These are phyloP conservation scores for Yamadazyma laniorum DNA, from an alignment of 805 yeast species.

Conservation along the genomic window DNA sequence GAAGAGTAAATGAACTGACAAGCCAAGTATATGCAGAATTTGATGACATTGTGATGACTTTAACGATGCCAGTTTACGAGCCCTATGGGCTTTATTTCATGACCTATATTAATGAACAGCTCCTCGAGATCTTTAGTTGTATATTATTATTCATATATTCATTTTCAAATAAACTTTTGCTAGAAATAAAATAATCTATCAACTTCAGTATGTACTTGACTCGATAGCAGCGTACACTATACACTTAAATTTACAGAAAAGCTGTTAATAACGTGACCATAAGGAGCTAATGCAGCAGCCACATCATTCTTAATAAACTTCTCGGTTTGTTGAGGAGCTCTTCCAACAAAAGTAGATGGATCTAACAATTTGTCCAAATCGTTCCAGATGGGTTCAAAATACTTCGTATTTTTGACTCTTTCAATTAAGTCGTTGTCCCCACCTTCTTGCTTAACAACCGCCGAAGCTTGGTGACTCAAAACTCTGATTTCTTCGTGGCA, in stretches of 20 bases:
- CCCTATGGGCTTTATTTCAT: no score
- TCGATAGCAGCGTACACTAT: constrained; percentile 29
- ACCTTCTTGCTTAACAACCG: constrained; percentile 96
- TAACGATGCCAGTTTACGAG: no score
- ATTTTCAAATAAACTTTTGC: neutral
- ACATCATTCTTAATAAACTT: constrained; percentile 87
- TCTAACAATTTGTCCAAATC: constrained; percentile 80
- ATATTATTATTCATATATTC: constrained; percentile 1
- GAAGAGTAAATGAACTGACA: no score
- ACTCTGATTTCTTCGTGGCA: constrained; percentile 98
- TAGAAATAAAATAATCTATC: no score
- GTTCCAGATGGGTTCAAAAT: constrained; percentile 85
- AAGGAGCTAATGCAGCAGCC: constrained; percentile 73
- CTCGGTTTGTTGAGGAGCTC: constrained; percentile 97
- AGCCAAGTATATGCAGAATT: no score
- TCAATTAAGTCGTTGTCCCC: constrained; percentile 97
- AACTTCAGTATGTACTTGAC: no score
- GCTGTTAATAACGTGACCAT: constrained; percentile 53
- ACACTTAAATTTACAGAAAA: constrained; percentile 80
- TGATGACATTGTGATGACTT: no score
- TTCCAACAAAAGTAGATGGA: constrained; percentile 93
- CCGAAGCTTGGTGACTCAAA: constrained; percentile 94
- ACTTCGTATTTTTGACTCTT: constrained; percentile 71
- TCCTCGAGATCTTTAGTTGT: no score
- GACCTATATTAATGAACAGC: no score